Evolutionary conservation across 345 rosid species (phyloP).

Genomic region (Syzygium grande): DNA sequence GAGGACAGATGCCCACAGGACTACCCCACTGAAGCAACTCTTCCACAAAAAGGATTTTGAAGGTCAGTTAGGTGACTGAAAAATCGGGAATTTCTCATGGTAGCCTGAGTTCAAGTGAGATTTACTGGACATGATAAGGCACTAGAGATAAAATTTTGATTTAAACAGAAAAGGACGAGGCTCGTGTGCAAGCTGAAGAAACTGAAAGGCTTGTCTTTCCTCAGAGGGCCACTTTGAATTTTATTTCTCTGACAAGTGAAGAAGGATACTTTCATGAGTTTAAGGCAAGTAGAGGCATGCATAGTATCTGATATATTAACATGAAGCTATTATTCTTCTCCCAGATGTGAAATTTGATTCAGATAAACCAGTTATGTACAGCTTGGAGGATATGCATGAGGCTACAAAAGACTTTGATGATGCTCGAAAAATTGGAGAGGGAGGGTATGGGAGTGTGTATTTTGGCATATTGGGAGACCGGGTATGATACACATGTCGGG

Average conservation of each 20-base stretch:
- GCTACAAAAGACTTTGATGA: conserved; percentile 40
- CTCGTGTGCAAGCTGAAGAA: not conserved
- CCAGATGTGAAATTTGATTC: conserved; percentile 38
- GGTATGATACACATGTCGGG: conserved; percentile 6
- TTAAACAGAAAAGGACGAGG: not conserved
- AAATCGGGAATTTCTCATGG: not conserved
- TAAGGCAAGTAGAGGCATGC: not conserved
- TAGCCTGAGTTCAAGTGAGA: not conserved
- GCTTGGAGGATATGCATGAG: conserved; percentile 36
- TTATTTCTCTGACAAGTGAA: not conserved
- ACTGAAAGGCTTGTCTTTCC: not conserved
- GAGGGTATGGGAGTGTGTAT: conserved; percentile 55
- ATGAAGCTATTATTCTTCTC: not conserved
- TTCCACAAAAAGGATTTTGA: not conserved
- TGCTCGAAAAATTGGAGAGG: conserved; percentile 38
- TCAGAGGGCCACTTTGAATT: not conserved
- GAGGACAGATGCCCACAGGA: not conserved
- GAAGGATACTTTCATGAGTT: not conserved
- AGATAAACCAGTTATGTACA: conserved; percentile 36
- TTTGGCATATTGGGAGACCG: conserved; percentile 28
- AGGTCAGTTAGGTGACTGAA: not conserved
- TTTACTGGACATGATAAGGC: not conserved
- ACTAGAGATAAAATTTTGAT: not conserved
- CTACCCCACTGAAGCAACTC: not conserved
- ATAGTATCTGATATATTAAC: not conserved